Evolutionary conservation across 2,329 filamentous ascomycete species (phyloP).

Genomic region (Arthrinium phaeospermum): DNA sequence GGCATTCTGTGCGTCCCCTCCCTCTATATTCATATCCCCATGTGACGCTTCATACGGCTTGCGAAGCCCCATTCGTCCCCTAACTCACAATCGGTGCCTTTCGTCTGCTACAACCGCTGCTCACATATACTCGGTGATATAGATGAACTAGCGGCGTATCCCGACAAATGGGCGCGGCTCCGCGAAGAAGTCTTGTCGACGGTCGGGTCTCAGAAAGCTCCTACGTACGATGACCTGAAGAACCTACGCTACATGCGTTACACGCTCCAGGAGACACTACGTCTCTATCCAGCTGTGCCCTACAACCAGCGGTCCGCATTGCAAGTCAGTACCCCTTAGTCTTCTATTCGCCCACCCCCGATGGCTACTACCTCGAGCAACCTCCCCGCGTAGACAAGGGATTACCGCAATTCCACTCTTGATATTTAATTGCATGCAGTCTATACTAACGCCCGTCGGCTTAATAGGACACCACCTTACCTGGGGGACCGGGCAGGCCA

Average conservation of each 20-base stretch:
- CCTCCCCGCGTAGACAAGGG: background rate
- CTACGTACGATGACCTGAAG: constrained; percentile 70
- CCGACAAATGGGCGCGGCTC: constrained; percentile 61
- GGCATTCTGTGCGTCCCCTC: constrained; percentile 53
- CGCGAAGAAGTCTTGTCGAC: constrained; percentile 62
- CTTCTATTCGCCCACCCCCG: background rate
- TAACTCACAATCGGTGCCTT: background rate
- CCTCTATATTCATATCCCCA: background rate
- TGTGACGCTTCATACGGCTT: background rate
- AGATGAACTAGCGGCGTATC: constrained; percentile 65
- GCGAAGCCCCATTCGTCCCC: too few relatives aligned
- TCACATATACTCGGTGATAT: background rate
- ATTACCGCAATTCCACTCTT: background rate
- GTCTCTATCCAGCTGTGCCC: constrained; percentile 64
- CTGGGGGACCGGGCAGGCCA: constrained; percentile 30
- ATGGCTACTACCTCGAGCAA: background rate
- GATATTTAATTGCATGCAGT: too few relatives aligned
- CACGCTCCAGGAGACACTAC: constrained; percentile 51
- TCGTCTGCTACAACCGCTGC: background rate
- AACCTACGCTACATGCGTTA: constrained; percentile 69
- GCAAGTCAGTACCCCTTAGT: background rate
- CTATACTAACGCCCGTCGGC: background rate
- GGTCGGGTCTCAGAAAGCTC: constrained; percentile 55
- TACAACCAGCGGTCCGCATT: constrained; percentile 49
- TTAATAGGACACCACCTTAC: constrained; percentile 32